Evolutionary conservation across 306 rosid genomes (phyloP), one percentile per base, ranked within the genome.

Genomic region (Quercus cerris): DNA sequence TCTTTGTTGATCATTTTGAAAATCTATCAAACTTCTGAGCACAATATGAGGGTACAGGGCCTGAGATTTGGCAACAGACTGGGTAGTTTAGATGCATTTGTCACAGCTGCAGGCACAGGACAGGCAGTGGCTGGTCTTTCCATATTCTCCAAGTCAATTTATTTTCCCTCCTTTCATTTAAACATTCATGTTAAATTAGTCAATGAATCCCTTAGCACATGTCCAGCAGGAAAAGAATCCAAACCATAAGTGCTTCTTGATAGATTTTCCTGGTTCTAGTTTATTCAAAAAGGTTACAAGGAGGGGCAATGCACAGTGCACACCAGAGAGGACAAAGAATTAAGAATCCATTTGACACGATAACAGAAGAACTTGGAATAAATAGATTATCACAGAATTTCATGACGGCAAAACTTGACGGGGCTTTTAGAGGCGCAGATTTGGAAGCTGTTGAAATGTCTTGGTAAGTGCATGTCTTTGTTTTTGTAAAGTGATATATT

Each of bases 201-300:
- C 46, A 23, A 67, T 82, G 72, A 87, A 27, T 68, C 46, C 10
- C 52, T 58, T 14, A 52, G 27, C 71, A 31, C 56, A 2, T 81
- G 51, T 76, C 72, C 74, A 75, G 78, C 88, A 95, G 99, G 98
- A 93, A 85, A 93, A 82, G 82, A 89, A 89, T 79, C 90, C 97
- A 78, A 87, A 79, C 51, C 81, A 91, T 73, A 93, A 88, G 86
- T 91, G 94, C 85, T 91, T 75, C 88, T 91, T 95, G 12, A 25
- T 95, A 80, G 99, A 93, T 73, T 98, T 98, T 66, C 97, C 98
- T 13, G 99, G 98, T 79, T 95, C 95, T 19, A 97, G 99, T 77
- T 80, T 93, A 88, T 95, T 85, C 85, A 91, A 93, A 57, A 95
- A 95, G 71, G 90, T 93, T 75, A 90, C 94, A 19, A 86, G 99